Conservation (phyloP, 164 flowering plant genomes). For the Litsea cubeba region DNA sequence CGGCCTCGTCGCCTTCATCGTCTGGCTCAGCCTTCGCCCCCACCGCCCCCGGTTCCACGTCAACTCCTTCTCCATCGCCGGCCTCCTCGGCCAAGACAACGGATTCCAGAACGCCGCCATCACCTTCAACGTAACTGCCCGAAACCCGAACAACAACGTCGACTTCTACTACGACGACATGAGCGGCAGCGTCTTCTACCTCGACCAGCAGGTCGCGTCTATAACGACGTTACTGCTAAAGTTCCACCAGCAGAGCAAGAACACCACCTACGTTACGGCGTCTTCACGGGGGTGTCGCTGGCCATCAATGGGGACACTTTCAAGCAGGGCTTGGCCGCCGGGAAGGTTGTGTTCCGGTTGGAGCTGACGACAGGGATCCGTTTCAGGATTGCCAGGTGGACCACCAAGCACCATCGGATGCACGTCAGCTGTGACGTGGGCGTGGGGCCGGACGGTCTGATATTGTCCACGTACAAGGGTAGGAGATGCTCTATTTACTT, state of each 20-base stretch:
- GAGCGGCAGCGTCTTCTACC: slow-evolving; percentile 43
- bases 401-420: slow-evolving; percentile 20
- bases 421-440: slow-evolving; percentile 13
- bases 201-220: slow-evolving; percentile 47
- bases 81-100: slow-evolving; percentile 32
- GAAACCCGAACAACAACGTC: slow-evolving; percentile 65
- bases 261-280: slow-evolving; percentile 40
- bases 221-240: slow-evolving; percentile 26
- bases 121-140: slow-evolving; percentile 50
- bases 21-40: slow-evolving; percentile 86
- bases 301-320: slow-evolving; percentile 30
- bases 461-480: slow-evolving; percentile 28
- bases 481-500: slow-evolving; percentile 70
- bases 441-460: slow-evolving; percentile 37
- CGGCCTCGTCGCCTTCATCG: slow-evolving; percentile 63
- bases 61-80: slow-evolving; percentile 47
- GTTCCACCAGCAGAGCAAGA: slow-evolving; percentile 69
- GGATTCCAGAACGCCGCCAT: slow-evolving; percentile 48
- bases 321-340: slow-evolving; percentile 36
- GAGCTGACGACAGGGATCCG: slow-evolving; percentile 48
- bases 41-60: slow-evolving; percentile 80
- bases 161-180: slow-evolving; percentile 59
- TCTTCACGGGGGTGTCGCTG: slow-evolving; percentile 42
- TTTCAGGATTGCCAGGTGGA: slow-evolving; percentile 61
- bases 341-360: slow-evolving; percentile 57